These are phyloP conservation scores for Rhodotorula diobovata DNA, from an alignment of 768 basidiomycete species.

Conservation along the genomic window DNA sequence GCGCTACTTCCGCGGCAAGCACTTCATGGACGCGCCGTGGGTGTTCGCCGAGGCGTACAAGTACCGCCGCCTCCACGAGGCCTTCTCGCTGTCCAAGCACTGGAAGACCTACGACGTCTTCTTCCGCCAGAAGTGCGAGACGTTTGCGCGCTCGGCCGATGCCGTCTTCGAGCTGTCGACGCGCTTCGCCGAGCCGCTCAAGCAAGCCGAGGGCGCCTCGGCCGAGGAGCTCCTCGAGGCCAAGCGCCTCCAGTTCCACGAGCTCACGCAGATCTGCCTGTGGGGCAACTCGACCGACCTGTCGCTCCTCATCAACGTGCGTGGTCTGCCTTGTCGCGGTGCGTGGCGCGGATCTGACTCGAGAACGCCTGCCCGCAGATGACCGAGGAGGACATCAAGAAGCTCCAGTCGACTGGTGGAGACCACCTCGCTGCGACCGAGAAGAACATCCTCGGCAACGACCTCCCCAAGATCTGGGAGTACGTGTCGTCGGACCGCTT, in stretches of 20 bases:
- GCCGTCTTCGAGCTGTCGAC: conserved; percentile 91
- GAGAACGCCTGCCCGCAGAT: conserved; percentile 50
- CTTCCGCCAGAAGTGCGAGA: conserved; percentile 75
- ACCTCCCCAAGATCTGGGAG: conserved; percentile 68
- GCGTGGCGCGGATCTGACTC: background rate
- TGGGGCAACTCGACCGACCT: conserved; percentile 92
- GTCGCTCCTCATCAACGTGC: conserved; percentile 76
- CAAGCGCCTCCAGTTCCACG: conserved; percentile 71
- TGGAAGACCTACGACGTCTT: conserved; percentile 92
- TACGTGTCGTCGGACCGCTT: conserved; percentile 59
- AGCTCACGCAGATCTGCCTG: conserved; percentile 83
- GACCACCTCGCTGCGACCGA: conserved; percentile 90
- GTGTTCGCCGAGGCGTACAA: conserved; percentile 90
- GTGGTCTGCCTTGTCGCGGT: background rate
- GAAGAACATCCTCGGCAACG: conserved; percentile 91
- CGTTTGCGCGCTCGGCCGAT: conserved; percentile 44
- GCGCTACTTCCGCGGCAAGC: conserved; percentile 87
- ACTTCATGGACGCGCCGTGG: conserved; percentile 96
- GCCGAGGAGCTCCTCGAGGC: conserved; percentile 55
- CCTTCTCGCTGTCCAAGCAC: conserved; percentile 83
- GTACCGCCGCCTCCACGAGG: conserved; percentile 83
- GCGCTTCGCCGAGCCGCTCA: conserved; percentile 82
- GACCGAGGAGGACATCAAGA: conserved; percentile 95
- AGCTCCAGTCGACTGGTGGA: conserved; percentile 93
- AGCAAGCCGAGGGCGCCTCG: conserved; percentile 53